Evolutionary conservation across 495 filamentous ascomycete species (phyloP), one percentile per base, ranked within the genome.

Genomic region (Oleoguttula mirabilis): DNA sequence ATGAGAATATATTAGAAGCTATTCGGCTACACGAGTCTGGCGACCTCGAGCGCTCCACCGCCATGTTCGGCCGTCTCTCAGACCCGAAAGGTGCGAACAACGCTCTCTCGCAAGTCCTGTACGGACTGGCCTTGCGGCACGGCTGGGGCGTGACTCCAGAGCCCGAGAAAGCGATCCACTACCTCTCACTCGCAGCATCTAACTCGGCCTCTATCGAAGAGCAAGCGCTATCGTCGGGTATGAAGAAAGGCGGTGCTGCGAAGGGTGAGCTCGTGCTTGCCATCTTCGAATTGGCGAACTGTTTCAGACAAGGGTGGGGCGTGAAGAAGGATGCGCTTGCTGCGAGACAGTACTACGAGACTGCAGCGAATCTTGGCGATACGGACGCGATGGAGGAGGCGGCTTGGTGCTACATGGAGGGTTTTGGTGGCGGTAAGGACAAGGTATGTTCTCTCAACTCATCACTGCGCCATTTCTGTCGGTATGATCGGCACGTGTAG

Each of bases 191-290:
- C 31, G 90, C 90, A 34, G 90, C 90, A n/a, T 79, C 80, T 32
- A 94, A 94, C 62, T 83, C 84, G 21, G 90, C 88, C 17, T 71
- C 73, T 19, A 71, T 96, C 39, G 92, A 98, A 63, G 70, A 79
- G 10, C 68, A 82, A 44, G 90, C 90, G 8, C 73, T 96, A 17
- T 80, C 88, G 12, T 87, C 88, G 4, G 71, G 88, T 56, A 90
- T 87, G 60, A 90, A 87, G 66, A 92, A 88, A 60, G 90, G 90
- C 32, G 90, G 92, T 39, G 76, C 82, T 23, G 90, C 88, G 25
- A 99, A 99, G 63, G 88, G 90, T 31, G 92, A 99, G 64, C 75
- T 99, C 38, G 82, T 94, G n/a, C 79, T 96, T 22, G 90, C 90
- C 11, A 94, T 99, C 41, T 96, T 87, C 59, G 90, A 99, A 51